Base-by-base conservation (phyloP, 805 yeast species). In the Metschnikowia hibisci region DNA sequence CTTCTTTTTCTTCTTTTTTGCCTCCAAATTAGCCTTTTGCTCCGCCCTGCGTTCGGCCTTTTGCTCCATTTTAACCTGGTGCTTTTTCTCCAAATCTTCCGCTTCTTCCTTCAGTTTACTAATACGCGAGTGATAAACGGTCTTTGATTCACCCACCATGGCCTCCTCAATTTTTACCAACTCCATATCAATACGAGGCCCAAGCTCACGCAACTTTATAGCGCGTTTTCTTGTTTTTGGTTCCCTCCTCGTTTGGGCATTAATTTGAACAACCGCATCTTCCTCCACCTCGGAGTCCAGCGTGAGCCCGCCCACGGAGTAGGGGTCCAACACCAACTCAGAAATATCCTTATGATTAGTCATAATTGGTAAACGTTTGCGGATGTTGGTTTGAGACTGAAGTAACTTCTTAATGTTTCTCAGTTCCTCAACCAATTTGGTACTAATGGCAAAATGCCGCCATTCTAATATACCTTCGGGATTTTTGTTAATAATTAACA, bases 251-350 rank as follows among this genome's bases (percentile, higher is more conserved):
- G 43, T 42, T 14, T 54, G 46, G 9, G 40, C 51, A 26, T 50
- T 50, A 18, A 84, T 72, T 51, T 81, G 87, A 25, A 87, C 91
- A 41, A 84, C 75, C 20, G 81, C 87, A 52, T 90, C 96, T 47
- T 90, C 96, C 57, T 93, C 98, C 34, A 89, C 81, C 69, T 91
- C 99, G 4, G 95, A 84, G 56, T 91, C 99, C 36, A 93, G 82
- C 1, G 96, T 87, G 59, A 82, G 80, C 1, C 82, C 87, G 28
- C 84, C 87, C 29, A 81, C 80, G 18, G 90, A 82, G 58, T 86
- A 86, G 2, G 89, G 89, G 59, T 89, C 96, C 43, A 88, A 71
- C 42, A 91, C 73, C 51, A 85, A 76, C 54, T 91, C 96, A 6
- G 95, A 77, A 32, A 90, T 86, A 60, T 90, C 98, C 32, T 70